Base-by-base conservation (phyloP, 441 rosid genomes). In the Pelargonium myrrhifolium region DNA sequence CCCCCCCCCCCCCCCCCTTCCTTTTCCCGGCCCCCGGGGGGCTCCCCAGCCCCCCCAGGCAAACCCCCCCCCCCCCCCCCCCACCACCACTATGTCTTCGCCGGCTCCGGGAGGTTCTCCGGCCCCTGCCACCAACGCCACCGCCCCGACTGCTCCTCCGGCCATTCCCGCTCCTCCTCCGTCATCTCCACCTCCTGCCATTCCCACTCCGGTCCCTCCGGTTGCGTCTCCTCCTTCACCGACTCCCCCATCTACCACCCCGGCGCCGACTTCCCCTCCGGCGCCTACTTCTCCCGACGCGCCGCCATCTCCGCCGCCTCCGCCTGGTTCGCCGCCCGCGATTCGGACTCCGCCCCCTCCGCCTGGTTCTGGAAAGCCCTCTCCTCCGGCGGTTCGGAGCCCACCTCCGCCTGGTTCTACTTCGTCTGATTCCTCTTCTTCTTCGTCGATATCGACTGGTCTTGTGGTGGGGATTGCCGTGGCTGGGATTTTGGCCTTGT, bases 381-480 rank as follows among this genome's bases (percentile, higher is more conserved):
- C 83, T 11, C 21, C 72, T 15, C 59, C 89, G 2, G 63, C 81
- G 0, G 62, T 67, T 0, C 24, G 66, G 18, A 70, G 65, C 1
- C 67, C 79, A 9, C 64, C 85, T 1, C 24, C 86, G 6, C 75
- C 85, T 0, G 56, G n/a, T n/a, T n/a, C n/a, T n/a, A n/a, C 85
- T 0, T 74, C 84, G 6, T 1, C 76, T 20, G 28, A 51, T 17
- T 20, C 71, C 17, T 11, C 62, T 18, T 5, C 73, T 4, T 68
- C 81, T 0, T 62, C 79, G n/a, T 65, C 76, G 0, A 53, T 84
- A 53, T 77, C 91, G 15, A 81, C 91, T 3, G 89, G 86, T 62
- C 68, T 83, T 4, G 90, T 93, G 5, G 94, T 86, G 35, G 98
- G 92, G 24, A 74, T 87, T 40, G 96, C 90, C 10, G 69, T 90